Base-by-base conservation (phyloP, 2,329 filamentous ascomycete species). In the Botryotinia convoluta region DNA sequence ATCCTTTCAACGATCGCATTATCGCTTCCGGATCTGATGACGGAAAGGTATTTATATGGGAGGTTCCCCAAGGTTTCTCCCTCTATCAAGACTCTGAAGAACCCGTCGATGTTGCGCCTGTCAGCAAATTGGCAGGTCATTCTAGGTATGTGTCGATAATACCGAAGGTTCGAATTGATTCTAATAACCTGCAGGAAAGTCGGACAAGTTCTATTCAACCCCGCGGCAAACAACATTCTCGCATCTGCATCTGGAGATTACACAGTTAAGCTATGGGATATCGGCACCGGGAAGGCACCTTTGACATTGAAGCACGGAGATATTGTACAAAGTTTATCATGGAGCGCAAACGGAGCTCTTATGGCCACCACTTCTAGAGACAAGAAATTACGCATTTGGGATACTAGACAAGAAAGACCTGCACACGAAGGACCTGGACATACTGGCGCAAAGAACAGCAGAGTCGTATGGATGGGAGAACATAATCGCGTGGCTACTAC, bases 301-400 rank as follows among this genome's bases (percentile, higher is more conserved):
- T 86, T 95, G 70, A 90, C 90, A 3, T 88, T 99, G 75, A 95
- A 93, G 84, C 92, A 98, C 83, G 90, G 88, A 76, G 96, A 99
- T 80, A 95, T 98, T 77, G 93, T 98, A 57, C 96, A 98, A 84
- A 97, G 94, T 75, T 87, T 98, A 79, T 97, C 95, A 44, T 99
- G 95, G 95, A 98, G 93, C 83, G 94, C 94, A 76, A 92, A 93
- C 78, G 96, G 96, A 74, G 90, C 90, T 73, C 87, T 96, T 82
- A 85, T 99, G 74, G 95, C 93, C 67, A 98, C 96, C 12, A 98
- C 96, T 14, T 97, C 94, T 75, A 90, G 96, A 80, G 96, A 99
- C 88, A 99, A 99, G 91, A 98, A 97, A 86, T 88, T 99, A 76
- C 92, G 96, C 75, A 91, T 98, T 76, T 99, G 96, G 96, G 96